These are phyloP conservation scores for Pseudomonodictys pantanalensis DNA, from an alignment of 495 filamentous ascomycete species.

Conservation along the genomic window DNA sequence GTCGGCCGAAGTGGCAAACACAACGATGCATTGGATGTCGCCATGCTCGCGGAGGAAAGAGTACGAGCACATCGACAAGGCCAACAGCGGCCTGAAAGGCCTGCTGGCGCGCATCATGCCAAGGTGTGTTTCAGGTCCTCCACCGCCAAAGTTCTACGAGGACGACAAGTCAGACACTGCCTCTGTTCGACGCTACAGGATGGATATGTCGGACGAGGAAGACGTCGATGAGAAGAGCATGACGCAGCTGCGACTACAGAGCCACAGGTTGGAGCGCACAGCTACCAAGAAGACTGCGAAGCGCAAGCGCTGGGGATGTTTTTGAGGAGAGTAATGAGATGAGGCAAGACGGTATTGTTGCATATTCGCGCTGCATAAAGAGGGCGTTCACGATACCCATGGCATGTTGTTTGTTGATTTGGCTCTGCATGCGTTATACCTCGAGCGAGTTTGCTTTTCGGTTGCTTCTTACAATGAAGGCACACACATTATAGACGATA, in stretches of 20 bases:
- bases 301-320: constrained; percentile 21
- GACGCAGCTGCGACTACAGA: not conserved
- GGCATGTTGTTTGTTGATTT: not conserved
- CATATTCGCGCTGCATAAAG: constrained; percentile 3
- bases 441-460: no score
- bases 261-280: not conserved
- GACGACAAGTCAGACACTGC: constrained; percentile 18
- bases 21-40: constrained; percentile 31
- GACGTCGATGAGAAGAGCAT: constrained; percentile 20
- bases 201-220: constrained; percentile 14
- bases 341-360: not conserved
- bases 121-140: constrained; percentile 21
- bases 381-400: constrained; percentile 22
- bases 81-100: constrained; percentile 20
- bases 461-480: no score
- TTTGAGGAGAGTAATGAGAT: constrained; percentile 6
- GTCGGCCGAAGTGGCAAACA: constrained; percentile 8
- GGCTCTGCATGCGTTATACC: no score
- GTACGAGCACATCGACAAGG: constrained; percentile 28
- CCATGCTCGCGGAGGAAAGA: constrained; percentile 17
- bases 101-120: constrained; percentile 16
- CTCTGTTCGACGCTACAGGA: constrained; percentile 25
- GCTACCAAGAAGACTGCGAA: not conserved
- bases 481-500: no score
- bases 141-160: constrained; percentile 22